phyloP scores from a whole-genome alignment of 306 rosid species.

The Spatholobus suberectus region DNA sequence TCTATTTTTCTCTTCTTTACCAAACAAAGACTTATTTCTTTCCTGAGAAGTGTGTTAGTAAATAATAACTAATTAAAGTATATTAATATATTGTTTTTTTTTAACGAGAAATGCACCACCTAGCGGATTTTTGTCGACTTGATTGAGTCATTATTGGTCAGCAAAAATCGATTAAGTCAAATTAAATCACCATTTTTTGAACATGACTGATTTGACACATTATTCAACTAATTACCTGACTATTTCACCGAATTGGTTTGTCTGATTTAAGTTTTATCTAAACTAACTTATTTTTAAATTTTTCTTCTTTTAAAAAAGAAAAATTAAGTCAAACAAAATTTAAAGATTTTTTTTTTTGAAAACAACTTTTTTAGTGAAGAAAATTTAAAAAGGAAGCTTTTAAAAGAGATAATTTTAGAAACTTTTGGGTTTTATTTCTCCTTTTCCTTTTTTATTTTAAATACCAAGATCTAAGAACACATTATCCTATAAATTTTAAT shows the following conservation, averaged over 20 bases:
- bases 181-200: background rate
- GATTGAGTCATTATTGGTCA: background rate
- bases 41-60: background rate
- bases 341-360: background rate
- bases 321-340: background rate
- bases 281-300: background rate
- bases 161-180: background rate
- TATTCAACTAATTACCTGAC: background rate
- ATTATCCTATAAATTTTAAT: background rate
- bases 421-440: background rate
- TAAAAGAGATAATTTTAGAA: background rate
- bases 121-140: background rate
- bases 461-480: background rate
- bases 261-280: background rate
- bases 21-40: too few relatives aligned
- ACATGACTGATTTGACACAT: background rate
- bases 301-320: background rate
- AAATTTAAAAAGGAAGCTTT: background rate
- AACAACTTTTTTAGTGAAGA: background rate
- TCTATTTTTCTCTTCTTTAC: too few relatives aligned
- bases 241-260: background rate
- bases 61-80: background rate
- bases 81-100: background rate
- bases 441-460: background rate
- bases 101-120: background rate